A percentile compares a stretch with the other conserved stretches of the same genome.
phyloP scores from a whole-genome alignment of 345 rosid genomes.

The Euphorbia tirucalli region DNA sequence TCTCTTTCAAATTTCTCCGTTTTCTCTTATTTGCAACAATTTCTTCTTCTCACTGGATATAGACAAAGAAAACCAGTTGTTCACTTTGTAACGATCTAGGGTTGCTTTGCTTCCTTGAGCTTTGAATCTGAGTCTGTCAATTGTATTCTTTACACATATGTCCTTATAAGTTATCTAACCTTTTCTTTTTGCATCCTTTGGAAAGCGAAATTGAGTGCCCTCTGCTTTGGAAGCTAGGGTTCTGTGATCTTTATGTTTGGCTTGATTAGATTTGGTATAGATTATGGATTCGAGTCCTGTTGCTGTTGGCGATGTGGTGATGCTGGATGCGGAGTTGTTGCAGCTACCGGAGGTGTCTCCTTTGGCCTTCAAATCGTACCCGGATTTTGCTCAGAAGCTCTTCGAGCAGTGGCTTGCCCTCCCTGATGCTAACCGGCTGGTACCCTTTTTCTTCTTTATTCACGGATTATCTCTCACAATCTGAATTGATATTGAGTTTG shows the following conservation, averaged over 20 bases:
- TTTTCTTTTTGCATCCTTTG: slow-evolving; percentile 1
- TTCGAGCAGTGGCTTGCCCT: slow-evolving; percentile 96
- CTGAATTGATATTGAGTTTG: background rate
- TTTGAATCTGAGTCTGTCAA: slow-evolving; percentile 23
- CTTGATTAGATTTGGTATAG: slow-evolving; percentile 23
- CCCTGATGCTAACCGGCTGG: slow-evolving; percentile 81
- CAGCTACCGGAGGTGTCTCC: slow-evolving; percentile 86
- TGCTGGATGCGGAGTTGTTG: slow-evolving; percentile 73
- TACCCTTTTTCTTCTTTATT: slow-evolving; percentile 17
- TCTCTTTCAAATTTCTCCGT: slow-evolving; percentile 17
- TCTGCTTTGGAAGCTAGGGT: slow-evolving; percentile 16
- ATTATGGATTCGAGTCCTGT: slow-evolving; percentile 23
- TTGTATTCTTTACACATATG: background rate
- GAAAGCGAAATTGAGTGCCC: slow-evolving; percentile 9
- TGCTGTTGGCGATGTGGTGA: slow-evolving; percentile 51
- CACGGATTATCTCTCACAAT: background rate
- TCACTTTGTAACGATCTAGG: slow-evolving; percentile 41
- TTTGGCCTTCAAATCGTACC: slow-evolving; percentile 61
- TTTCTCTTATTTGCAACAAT: slow-evolving; percentile 24
- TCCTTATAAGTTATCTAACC: background rate
- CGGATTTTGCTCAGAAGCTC: slow-evolving; percentile 67
- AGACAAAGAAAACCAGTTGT: background rate
- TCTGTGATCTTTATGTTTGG: slow-evolving; percentile 26
- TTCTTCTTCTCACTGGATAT: background rate
- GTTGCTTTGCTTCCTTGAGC: slow-evolving; percentile 25